A percentile compares a stretch with the other conserved stretches of the same genome.
Conservation (phyloP, 257 asterid species). For the Jasminum sambac region DNA sequence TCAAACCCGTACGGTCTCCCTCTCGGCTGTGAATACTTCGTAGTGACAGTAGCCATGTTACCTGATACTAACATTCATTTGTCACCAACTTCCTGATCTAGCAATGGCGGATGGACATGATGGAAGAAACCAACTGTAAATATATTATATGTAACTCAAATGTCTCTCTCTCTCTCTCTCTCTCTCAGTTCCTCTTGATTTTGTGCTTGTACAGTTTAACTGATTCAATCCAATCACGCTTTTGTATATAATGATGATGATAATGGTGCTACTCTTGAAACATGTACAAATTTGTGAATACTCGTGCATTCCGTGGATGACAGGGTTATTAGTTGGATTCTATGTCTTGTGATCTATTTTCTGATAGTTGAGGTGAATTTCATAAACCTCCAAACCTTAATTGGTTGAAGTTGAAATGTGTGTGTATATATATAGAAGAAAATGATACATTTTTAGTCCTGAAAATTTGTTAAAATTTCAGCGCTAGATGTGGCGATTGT, state of each 20-base stretch:
- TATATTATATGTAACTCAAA: constrained; percentile 29
- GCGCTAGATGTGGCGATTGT: too few species aligned
- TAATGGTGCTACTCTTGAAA: constrained; percentile 5
- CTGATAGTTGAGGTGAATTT: too few species aligned
- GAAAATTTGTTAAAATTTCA: too few species aligned
- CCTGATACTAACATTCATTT: constrained; percentile 77
- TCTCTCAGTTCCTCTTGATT: constrained; percentile 24
- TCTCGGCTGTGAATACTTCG: constrained; percentile 81
- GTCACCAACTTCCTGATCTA: constrained; percentile 83
- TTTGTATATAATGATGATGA: constrained; percentile 33
- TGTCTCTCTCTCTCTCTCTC: constrained; percentile 27
- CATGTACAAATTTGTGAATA: constrained; percentile 20
- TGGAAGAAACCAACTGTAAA: constrained; percentile 75
- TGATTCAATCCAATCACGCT: constrained; percentile 39
- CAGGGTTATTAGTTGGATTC: too few species aligned
- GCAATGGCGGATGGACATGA: constrained; percentile 71
- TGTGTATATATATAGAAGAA: too few species aligned
- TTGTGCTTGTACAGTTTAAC: constrained; percentile 43
- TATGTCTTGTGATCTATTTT: too few species aligned
- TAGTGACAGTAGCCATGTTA: constrained; percentile 90
- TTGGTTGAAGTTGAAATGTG: too few species aligned
- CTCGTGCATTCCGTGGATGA: too few species aligned
- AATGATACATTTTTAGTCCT: too few species aligned
- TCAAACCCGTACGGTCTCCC: constrained; percentile 58
- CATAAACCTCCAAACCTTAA: too few species aligned